Evolutionary conservation across 2,329 filamentous ascomycete genomes (phyloP).

Genomic region (Lasiodiplodia sp.): DNA sequence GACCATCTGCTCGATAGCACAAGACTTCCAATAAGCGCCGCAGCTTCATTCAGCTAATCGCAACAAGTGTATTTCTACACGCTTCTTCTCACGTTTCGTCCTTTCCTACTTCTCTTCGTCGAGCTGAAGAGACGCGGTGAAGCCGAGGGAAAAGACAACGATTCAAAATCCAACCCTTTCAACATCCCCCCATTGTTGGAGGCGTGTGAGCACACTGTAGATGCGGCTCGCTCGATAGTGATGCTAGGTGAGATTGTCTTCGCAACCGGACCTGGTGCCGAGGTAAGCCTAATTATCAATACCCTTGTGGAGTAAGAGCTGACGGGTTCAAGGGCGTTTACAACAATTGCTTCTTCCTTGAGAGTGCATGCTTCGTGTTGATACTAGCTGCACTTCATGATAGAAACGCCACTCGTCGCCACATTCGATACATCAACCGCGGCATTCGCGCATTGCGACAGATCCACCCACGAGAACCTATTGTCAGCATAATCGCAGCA

Average conservation of each 20-base stretch:
- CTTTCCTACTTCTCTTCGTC: conserved; percentile 28
- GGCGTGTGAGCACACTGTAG: conserved; percentile 26
- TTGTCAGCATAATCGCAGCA: conserved; percentile 25
- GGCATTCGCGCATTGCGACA: conserved; percentile 23
- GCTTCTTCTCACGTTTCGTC: conserved; percentile 24
- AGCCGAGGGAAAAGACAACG: conserved; percentile 8
- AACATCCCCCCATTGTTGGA: conserved; percentile 27
- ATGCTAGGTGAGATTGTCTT: conserved; percentile 21
- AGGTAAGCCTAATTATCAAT: neutral
- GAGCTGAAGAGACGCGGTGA: conserved; percentile 27
- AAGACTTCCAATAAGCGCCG: neutral
- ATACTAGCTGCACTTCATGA: conserved; percentile 28
- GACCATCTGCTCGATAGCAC: neutral
- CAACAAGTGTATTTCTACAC: conserved; percentile 25
- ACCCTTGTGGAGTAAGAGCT: too few species aligned
- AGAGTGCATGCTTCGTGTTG: conserved; percentile 28
- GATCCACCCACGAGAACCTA: conserved; percentile 16
- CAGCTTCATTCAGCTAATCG: neutral
- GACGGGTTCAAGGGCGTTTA: conserved; percentile 10
- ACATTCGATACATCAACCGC: conserved; percentile 26
- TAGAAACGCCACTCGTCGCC: conserved; percentile 12
- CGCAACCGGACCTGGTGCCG: conserved; percentile 10
- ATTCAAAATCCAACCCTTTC: conserved; percentile 25
- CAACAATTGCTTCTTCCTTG: conserved; percentile 29
- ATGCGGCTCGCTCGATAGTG: conserved; percentile 27